Base-by-base conservation (phyloP, 2,329 filamentous ascomycete genomes). In the Microascus cirrosus region DNA sequence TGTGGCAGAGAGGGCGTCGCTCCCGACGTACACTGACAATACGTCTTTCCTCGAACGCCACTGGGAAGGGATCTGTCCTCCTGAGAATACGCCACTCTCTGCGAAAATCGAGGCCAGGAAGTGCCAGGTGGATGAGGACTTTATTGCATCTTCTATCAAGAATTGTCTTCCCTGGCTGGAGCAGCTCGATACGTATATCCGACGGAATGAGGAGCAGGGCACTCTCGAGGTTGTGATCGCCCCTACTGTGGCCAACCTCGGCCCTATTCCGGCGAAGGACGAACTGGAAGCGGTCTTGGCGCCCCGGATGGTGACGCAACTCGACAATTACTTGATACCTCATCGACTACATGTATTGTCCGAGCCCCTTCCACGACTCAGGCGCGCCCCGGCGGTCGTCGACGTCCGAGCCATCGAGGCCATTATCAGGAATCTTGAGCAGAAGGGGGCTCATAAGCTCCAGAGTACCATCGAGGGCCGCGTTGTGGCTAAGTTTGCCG, bases 51-150 rank as follows among this genome's bases (percentile, higher is more conserved):
- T 73, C 0, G 65, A 70, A 3, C 70, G 76, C n/a, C 78, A 82
- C 60, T 79, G 71, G 66, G 71, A 80, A 57, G 79, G 76, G 0
- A 62, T 63, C 4, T 81, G 77, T 58, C 78, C 79, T 0, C 71
- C 73, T 2, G 66, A 70, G 2, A 77, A 81, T 57, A 77, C 76
- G 0, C 68, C 73, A 1, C 66, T 82, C 2, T 71, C 70, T 1
- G 67, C 68, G 1, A 61, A 68, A 0, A 80, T 82, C 42, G 48
- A 64, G 1, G 69, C 70, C 4, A 62, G 59, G 0, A 60, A 62
- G 3, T 77, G 74, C 59, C 24, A 58, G 2, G 60, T 75, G 13
- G 66, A 76, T 57, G 58, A 65, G 11, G 54, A 63, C 20, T 50
- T 60, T 15, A 48, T 73, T 32, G 60, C 65, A 48, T 48, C 63